Conservation (phyloP, 768 basidiomycete species). For the Leccinum aurantiacum region DNA sequence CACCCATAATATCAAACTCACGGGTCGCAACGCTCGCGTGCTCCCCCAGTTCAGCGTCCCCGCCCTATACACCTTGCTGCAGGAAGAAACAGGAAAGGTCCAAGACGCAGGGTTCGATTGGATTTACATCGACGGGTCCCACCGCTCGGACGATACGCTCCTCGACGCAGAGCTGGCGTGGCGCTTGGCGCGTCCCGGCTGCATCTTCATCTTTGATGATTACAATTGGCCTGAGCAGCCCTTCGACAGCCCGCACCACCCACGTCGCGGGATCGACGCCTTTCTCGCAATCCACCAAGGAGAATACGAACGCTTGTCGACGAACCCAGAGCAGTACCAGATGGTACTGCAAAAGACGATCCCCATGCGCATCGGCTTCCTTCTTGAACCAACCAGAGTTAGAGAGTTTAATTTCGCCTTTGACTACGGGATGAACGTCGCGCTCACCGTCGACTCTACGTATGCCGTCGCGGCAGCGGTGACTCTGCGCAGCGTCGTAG, state of each 20-base stretch:
- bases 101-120: conserved; percentile 50
- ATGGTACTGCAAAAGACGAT: conserved; percentile 50
- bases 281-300: conserved; percentile 51
- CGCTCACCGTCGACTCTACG: conserved; percentile 40
- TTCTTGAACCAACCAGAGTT: conserved; percentile 12
- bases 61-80: conserved; percentile 45
- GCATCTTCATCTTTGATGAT: conserved; percentile 58
- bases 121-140: conserved; percentile 60
- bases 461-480: conserved; percentile 53
- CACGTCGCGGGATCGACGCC: conserved; percentile 54
- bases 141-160: conserved; percentile 58
- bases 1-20: conserved; percentile 41
- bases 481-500: conserved; percentile 42
- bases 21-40: conserved; percentile 46
- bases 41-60: conserved; percentile 54
- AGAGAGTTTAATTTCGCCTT: conserved; percentile 24
- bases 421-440: conserved; percentile 50
- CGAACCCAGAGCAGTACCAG: conserved; percentile 43
- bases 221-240: conserved; percentile 54
- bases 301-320: conserved; percentile 45
- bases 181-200: conserved; percentile 51
- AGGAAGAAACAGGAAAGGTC: conserved; percentile 41
- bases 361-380: conserved; percentile 56
- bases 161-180: conserved; percentile 61
- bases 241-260: conserved; percentile 49